Base-by-base conservation (phyloP, 1,284 basidiomycete genomes). In the Inonotus hispidus region DNA sequence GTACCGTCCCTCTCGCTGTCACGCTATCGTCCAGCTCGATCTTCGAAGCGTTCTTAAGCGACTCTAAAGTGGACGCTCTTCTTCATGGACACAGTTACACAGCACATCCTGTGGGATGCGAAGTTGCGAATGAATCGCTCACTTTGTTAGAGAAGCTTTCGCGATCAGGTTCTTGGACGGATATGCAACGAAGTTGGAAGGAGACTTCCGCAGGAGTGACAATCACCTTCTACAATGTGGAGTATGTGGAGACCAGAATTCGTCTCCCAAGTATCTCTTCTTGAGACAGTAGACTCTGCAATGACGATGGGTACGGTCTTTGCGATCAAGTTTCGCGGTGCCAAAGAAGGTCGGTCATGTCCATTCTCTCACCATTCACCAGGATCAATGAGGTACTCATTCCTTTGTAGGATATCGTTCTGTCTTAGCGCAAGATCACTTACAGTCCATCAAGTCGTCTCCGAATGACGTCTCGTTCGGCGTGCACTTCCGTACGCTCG, bases 41-140 rank as follows among this genome's bases (percentile, higher is more conserved):
- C 50, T 99, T 95, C 75, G 71, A 82, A 29, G 85, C 89, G 0
- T 98, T 98, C 75, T 75, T 82, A 41, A 83, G 90, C 56, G 80
- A 84, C 29, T 79, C 79, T 47, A 98, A 98, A 72, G 82, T 82
- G 19, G 85, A 93, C 64, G 95, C 96, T 11, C 76, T 99, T 6
- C 75, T 98, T 3, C 96, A 99, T 66, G 96, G 96, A 0, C 96
- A 99, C 72, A 93, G 90, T 62, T 99, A 99, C 73, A 95, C 92
- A 0, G 94, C 94, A 3, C 92, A 96, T 69, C 84, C 94, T 0
- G 79, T 96, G 41, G 96, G 95, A 0, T 98, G 96, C 72, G 87
- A 91, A 57, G 92, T 98, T 1, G 95, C 96, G 0, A 86, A 88
- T 66, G 85, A 88, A 72, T 85, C 94, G 10, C 77, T 98, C 49